A percentile compares a stretch with the other conserved stretches of the same genome.
phyloP scores from a whole-genome alignment of 2,329 filamentous ascomycete species.

The Neofusicoccum sp. region DNA sequence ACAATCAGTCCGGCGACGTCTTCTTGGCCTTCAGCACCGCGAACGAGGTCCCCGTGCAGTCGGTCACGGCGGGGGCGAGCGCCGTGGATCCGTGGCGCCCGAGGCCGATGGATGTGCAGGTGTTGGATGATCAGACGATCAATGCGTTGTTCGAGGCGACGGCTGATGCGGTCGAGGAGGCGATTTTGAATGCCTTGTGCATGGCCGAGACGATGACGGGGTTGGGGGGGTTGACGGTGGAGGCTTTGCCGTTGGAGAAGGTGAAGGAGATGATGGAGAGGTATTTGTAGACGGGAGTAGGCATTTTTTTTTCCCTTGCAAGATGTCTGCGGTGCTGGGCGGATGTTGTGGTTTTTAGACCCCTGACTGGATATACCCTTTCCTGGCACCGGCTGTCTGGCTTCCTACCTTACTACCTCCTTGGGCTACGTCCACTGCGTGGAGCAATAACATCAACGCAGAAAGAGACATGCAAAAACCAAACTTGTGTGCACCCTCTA shows the following conservation, averaged over 20 bases:
- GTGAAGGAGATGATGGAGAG: constrained; percentile 36
- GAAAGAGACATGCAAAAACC: too few relatives aligned
- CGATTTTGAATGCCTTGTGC: constrained; percentile 63
- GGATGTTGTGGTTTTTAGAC: too few relatives aligned
- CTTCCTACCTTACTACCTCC: too few relatives aligned
- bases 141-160: constrained; percentile 62
- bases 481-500: too few relatives aligned
- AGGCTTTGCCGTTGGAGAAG: constrained; percentile 33
- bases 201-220: constrained; percentile 61
- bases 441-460: too few relatives aligned
- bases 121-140: constrained; percentile 59
- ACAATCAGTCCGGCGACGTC: constrained; percentile 64
- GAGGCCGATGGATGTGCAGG: constrained; percentile 46
- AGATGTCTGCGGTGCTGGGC: neutral
- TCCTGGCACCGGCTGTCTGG: too few relatives aligned
- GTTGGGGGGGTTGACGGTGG: constrained; percentile 45
- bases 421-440: too few relatives aligned
- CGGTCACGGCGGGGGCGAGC: constrained; percentile 26
- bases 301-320: neutral
- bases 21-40: constrained; percentile 67
- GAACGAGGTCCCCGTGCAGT: constrained; percentile 50
- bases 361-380: too few relatives aligned
- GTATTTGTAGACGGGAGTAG: neutral
- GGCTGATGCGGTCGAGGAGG: constrained; percentile 63
- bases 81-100: constrained; percentile 36